Evolutionary conservation across 2,329 filamentous ascomycete species (phyloP), one percentile per base, ranked within the genome.

Genomic region (Fusarium sp.): DNA sequence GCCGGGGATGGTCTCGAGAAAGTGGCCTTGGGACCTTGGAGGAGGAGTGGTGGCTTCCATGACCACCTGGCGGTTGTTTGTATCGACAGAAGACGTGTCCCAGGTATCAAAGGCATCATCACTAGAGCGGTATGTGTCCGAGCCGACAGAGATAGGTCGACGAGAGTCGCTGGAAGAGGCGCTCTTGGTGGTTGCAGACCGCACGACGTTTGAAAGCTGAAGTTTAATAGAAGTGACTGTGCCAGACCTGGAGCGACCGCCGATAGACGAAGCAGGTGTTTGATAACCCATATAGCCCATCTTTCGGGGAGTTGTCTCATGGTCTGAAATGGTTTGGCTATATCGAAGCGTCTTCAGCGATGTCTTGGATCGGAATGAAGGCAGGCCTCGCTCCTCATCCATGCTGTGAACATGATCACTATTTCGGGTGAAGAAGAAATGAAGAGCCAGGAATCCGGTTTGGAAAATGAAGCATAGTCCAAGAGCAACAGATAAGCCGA

Each of bases 41-140:
- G 81, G 80, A 39, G 81, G 81, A 15, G 81, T 80, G 23, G 83
- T 81, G 13, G 82, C 78, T 52, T 85, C 85, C 51, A 87, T 73
- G 2, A 88, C 84, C 4, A 84, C 83, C 70, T 89, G 86, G 27
- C 87, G 84, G 68, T 84, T 86, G 67, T 89, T 86, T 4, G 85
- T 79, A 69, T 90, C 89, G 3, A 92, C 88, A 1, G 83, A 82
- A 1, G 89, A 91, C 0, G 89, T 92, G 72, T 93, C 90, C 91
- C 91, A 93, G 4, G 85, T 88, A 71, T 93, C 91, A 71, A 93
- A 93, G 2, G 87, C 86, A 63, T 91, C 89, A n/a, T 86, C 85
- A 15, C 78, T 79, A 37, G 77, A 77, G 17, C 75, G 75, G 45
- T 78, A 76, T 9, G 73, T 62, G 40, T 72, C 76, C 0, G 84